phyloP scores from a whole-genome alignment of 176 grass and related monocot species.

The Carex pumila region DNA sequence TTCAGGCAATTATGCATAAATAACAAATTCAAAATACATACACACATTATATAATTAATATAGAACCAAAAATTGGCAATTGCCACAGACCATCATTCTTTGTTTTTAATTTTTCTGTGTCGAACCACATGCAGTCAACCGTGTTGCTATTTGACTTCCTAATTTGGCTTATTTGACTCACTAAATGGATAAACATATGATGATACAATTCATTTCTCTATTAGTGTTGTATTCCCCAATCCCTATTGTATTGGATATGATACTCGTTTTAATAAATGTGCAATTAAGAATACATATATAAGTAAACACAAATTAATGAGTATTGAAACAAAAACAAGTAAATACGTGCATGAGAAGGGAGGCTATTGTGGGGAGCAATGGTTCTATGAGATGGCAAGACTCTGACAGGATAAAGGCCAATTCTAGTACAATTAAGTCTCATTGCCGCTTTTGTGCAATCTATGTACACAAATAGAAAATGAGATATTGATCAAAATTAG shows the following conservation, averaged over 20 bases:
- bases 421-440: neutral
- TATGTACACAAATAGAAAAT: neutral
- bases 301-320: neutral
- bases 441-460: neutral
- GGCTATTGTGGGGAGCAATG: neutral
- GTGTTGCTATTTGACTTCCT: no score
- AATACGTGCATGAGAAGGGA: neutral
- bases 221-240: no score
- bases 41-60: neutral
- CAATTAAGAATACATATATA: neutral
- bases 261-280: neutral
- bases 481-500: neutral
- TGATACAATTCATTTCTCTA: neutral
- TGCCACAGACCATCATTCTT: no score
- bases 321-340: neutral
- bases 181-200: neutral
- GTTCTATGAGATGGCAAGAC: neutral
- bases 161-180: no score
- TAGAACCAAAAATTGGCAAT: neutral
- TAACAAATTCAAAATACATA: neutral
- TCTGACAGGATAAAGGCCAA: constrained; percentile 5
- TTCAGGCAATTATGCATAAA: neutral
- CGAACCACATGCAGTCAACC: no score
- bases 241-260: neutral
- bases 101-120: no score